These are phyloP conservation scores for Cryomyces minteri DNA, from an alignment of 495 filamentous ascomycete genomes.

Conservation along the genomic window DNA sequence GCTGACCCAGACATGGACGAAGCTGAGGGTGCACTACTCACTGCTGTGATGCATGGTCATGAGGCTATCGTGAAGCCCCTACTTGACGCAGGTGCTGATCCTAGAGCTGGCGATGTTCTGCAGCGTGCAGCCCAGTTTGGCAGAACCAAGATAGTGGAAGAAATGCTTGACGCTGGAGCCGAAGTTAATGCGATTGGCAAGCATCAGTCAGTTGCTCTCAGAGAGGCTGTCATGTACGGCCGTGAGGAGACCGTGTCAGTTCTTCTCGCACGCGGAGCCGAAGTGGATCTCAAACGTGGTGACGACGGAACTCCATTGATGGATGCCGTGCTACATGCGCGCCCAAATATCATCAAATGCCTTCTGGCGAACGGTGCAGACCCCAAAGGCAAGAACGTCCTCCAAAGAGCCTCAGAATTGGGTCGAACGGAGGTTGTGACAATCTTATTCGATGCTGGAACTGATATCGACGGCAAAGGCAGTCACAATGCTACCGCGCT, in stretches of 20 bases:
- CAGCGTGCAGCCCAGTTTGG: slow-evolving; percentile 1
- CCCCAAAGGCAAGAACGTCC: not conserved
- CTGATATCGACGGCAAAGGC: slow-evolving; percentile 1
- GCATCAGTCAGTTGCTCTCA: not conserved
- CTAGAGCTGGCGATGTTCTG: not conserved
- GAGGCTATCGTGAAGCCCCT: not conserved
- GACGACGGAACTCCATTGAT: not conserved
- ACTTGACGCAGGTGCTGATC: slow-evolving; percentile 1
- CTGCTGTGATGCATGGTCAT: not conserved
- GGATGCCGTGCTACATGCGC: not conserved
- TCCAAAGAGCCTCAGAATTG: not conserved
- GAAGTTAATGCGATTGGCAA: not conserved
- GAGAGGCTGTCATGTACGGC: not conserved
- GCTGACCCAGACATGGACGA: no score
- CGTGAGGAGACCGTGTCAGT: not conserved
- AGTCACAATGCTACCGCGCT: not conserved
- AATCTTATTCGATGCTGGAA: not conserved
- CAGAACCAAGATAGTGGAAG: not conserved
- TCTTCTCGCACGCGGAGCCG: not conserved
- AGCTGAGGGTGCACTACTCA: slow-evolving; percentile 1
- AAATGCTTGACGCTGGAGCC: not conserved
- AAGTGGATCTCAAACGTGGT: not conserved
- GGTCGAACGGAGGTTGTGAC: not conserved
- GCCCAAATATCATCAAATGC: not conserved
- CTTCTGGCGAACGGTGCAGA: not conserved